A percentile compares a stretch with the other conserved stretches of the same genome.
phyloP scores from a whole-genome alignment of 2,329 filamentous ascomycete species.

The Aspergillus jensenii region DNA sequence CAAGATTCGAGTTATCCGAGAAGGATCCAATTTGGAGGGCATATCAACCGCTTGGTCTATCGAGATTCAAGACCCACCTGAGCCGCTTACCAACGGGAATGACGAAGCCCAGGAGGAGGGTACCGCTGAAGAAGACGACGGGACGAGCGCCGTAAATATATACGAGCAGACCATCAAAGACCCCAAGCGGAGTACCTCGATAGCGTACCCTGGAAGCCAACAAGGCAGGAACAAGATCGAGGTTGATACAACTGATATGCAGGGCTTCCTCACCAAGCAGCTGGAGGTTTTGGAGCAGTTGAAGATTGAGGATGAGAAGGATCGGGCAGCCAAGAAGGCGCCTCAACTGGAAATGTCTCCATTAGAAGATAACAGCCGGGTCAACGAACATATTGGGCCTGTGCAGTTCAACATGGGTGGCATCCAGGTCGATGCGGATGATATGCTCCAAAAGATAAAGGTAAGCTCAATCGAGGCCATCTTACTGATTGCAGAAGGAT shows the following conservation, averaged over 20 bases:
- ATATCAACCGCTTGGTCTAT: conserved; percentile 83
- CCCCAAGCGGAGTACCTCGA: conserved; percentile 63
- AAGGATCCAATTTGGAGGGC: conserved; percentile 87
- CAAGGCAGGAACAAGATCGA: conserved; percentile 50
- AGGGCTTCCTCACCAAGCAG: conserved; percentile 74
- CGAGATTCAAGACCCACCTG: conserved; percentile 65
- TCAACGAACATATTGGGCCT: conserved; percentile 82
- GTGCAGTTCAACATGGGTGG: conserved; percentile 98
- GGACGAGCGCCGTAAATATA: conserved; percentile 64
- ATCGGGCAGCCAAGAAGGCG: conserved; percentile 33
- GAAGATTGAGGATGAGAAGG: conserved; percentile 55
- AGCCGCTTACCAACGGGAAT: conserved; percentile 26
- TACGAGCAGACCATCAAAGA: conserved; percentile 81
- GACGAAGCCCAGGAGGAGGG: conserved; percentile 26
- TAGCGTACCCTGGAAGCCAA: conserved; percentile 51
- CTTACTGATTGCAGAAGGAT: not conserved
- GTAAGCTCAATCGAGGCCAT: conserved; percentile 45
- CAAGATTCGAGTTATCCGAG: conserved; percentile 88
- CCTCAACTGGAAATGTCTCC: conserved; percentile 38
- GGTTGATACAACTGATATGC: conserved; percentile 69
- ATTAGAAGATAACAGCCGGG: conserved; percentile 42
- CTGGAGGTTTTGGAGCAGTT: conserved; percentile 70
- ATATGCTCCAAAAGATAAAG: conserved; percentile 85
- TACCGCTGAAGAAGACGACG: conserved; percentile 25
- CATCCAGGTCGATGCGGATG: conserved; percentile 92